Conservation (phyloP, 2,329 filamentous ascomycete genomes). For the Aspergillus novoparasiticus region DNA sequence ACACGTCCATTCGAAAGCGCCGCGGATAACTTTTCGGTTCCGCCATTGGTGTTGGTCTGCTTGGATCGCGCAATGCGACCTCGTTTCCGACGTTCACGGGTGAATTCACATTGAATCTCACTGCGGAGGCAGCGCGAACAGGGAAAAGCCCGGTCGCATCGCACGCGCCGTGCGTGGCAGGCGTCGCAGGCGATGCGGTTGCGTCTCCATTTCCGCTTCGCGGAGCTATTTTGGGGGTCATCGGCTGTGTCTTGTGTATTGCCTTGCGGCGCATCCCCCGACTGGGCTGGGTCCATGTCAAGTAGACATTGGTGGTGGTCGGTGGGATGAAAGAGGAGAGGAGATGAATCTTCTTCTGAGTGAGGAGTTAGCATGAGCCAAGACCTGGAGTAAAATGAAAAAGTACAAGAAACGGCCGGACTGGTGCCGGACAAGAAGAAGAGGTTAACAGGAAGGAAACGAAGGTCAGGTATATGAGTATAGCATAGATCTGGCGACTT, state of each 20-base stretch:
- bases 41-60: constrained; percentile 57
- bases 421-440: background rate
- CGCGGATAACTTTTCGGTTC: constrained; percentile 8
- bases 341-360: background rate
- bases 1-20: constrained; percentile 1
- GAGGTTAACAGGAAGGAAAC: no score
- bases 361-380: background rate
- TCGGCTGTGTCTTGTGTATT: constrained; percentile 17
- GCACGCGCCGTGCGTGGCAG: constrained; percentile 89
- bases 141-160: constrained; percentile 88
- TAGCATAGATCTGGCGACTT: background rate
- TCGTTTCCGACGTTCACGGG: constrained; percentile 88
- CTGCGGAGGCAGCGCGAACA: constrained; percentile 89
- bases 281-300: constrained; percentile 36
- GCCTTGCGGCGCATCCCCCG: constrained; percentile 27
- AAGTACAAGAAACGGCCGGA: background rate
- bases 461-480: background rate
- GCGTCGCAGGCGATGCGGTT: constrained; percentile 75
- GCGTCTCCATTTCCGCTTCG: constrained; percentile 40
- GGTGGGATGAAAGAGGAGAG: background rate
- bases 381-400: background rate
- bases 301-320: constrained; percentile 27
- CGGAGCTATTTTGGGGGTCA: constrained; percentile 19
- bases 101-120: constrained; percentile 73
- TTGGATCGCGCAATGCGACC: constrained; percentile 76